These are phyloP conservation scores for Sonneratia alba DNA, from an alignment of 345 rosid genomes.

Conservation along the genomic window DNA sequence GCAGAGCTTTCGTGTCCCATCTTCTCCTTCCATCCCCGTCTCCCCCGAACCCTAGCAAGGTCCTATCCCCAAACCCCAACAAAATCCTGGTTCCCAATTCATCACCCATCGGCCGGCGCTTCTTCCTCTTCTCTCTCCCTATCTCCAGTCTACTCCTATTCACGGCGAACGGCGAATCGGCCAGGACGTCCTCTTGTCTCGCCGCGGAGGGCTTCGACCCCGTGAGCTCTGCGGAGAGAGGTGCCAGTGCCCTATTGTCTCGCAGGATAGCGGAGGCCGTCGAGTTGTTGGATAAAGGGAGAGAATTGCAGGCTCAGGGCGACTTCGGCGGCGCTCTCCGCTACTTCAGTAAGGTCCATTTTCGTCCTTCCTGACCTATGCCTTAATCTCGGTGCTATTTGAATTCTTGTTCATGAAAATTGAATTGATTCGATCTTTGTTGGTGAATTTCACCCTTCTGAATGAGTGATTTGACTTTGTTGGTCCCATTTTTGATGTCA, in stretches of 20 bases:
- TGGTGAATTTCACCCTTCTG: too few species aligned
- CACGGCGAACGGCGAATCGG: neutral
- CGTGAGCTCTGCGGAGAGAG: conserved; percentile 23
- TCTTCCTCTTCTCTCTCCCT: conserved; percentile 31
- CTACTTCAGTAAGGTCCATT: conserved; percentile 40
- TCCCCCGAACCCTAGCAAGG: neutral
- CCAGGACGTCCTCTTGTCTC: neutral
- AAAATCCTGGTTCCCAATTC: conserved; percentile 7
- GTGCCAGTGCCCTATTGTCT: conserved; percentile 19
- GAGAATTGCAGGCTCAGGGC: conserved; percentile 45
- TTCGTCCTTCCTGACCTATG: neutral
- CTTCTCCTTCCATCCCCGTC: conserved; percentile 15
- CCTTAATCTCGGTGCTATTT: neutral
- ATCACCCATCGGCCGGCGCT: conserved; percentile 17
- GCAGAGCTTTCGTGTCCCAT: conserved; percentile 25
- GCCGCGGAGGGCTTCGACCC: conserved; percentile 33
- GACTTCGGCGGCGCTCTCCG: conserved; percentile 39
- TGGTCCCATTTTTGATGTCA: neutral
- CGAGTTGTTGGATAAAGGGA: conserved; percentile 35
- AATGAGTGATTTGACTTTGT: too few species aligned
- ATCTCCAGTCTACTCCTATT: conserved; percentile 14
- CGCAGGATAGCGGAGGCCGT: conserved; percentile 35
- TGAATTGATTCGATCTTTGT: too few species aligned
- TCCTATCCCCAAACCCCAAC: conserved; percentile 4
- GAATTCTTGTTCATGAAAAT: too few species aligned